A percentile compares a stretch with the other conserved stretches of the same genome.
Conservation (phyloP, 768 basidiomycete genomes). For the Pluteus cervinus region DNA sequence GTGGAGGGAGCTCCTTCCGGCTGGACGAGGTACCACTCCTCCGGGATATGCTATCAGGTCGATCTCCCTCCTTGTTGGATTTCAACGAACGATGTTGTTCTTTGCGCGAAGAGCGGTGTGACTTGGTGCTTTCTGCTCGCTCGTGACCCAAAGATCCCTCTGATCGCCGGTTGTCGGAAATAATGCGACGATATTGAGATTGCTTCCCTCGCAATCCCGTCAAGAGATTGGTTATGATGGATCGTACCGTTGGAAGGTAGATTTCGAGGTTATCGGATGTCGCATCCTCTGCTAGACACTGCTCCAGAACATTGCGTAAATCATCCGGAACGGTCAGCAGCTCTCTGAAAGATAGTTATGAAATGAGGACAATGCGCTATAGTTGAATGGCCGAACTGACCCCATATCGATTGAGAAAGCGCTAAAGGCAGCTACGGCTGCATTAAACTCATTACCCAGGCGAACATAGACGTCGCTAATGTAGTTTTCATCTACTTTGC, state of each 20-base stretch:
- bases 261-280: conserved; percentile 77
- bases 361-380: conserved; percentile 2
- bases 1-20: conserved; percentile 15
- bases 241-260: conserved; percentile 86
- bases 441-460: conserved; percentile 96
- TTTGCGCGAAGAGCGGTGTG: conserved; percentile 51
- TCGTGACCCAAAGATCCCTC: conserved; percentile 38
- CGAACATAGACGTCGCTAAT: conserved; percentile 98
- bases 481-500: conserved; percentile 63
- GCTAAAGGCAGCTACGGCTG: conserved; percentile 84
- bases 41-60: conserved; percentile 29
- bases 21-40: too few relatives aligned
- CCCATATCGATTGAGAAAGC: conserved; percentile 84
- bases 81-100: conserved; percentile 44
- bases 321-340: conserved; percentile 84
- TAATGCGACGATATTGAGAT: conserved; percentile 73
- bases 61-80: too few relatives aligned
- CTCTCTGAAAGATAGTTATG: conserved; percentile 49
- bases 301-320: conserved; percentile 82
- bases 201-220: conserved; percentile 93
- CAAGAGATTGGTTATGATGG: conserved; percentile 88
- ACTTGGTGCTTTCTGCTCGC: conserved; percentile 50
- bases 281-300: conserved; percentile 88
- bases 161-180: conserved; percentile 56
- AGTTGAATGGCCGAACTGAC: conserved; percentile 43